A percentile compares a stretch with the other conserved stretches of the same genome.
phyloP scores from a whole-genome alignment of 192 early-diverging fungal species.

The Spizellomyces punctatus region DNA sequence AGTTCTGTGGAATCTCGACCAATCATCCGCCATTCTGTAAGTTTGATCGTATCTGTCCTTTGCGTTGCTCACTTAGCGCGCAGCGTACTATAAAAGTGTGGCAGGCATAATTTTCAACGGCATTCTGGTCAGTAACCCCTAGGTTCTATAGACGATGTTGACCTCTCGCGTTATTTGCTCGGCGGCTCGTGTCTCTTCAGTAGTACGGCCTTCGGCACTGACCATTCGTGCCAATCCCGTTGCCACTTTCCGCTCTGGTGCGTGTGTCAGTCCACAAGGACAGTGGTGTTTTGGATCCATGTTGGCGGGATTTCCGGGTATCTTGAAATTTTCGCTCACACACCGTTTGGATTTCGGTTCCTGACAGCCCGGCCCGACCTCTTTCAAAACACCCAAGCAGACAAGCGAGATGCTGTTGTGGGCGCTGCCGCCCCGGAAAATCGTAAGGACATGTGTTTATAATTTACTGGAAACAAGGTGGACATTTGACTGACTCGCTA shows the following conservation, averaged over 20 bases:
- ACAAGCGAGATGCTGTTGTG: background rate
- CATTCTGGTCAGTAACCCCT: background rate
- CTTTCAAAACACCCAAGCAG: background rate
- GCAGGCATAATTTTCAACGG: too few relatives aligned
- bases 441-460: too few relatives aligned
- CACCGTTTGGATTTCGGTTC: too few relatives aligned
- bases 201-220: background rate
- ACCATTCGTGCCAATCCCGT: background rate
- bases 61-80: too few relatives aligned
- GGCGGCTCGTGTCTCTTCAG: background rate
- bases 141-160: background rate
- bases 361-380: background rate
- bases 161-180: conserved; percentile 2
- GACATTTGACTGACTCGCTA: too few relatives aligned
- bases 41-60: conserved; percentile 6
- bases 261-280: background rate
- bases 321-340: background rate
- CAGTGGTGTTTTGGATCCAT: background rate
- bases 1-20: conserved; percentile 12
- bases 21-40: conserved; percentile 13
- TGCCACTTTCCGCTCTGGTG: conserved; percentile 4
- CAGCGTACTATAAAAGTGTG: too few relatives aligned
- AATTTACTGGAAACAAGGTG: too few relatives aligned
- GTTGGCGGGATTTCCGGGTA: background rate
- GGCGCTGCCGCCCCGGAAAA: too few relatives aligned